Percentiles rank a stretch among this genome's conserved stretches.
These are phyloP conservation scores for Medakamo hakoo DNA, from an alignment of 139 green algal genomes.

Conservation along the genomic window DNA sequence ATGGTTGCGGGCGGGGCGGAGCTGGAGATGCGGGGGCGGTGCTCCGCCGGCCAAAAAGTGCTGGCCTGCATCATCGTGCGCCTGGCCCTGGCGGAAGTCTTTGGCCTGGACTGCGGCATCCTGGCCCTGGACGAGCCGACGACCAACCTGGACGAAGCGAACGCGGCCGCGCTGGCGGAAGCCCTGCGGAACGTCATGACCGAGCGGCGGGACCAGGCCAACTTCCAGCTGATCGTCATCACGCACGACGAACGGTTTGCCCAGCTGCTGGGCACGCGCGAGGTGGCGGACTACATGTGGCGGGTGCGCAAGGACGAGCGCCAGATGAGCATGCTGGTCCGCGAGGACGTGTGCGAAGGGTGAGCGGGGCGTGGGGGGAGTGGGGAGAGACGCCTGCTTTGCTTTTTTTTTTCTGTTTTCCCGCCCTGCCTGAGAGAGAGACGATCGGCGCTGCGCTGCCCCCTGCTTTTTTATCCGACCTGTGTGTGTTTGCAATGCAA, in stretches of 20 bases:
- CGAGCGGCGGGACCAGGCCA: slow-evolving; percentile 49
- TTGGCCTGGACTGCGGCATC: slow-evolving; percentile 97
- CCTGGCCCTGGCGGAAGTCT: slow-evolving; percentile 91
- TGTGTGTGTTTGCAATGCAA: neutral
- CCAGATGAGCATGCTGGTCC: slow-evolving; percentile 44
- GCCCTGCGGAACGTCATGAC: slow-evolving; percentile 66
- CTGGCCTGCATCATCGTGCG: slow-evolving; percentile 96
- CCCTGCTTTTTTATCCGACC: neutral
- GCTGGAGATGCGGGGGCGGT: slow-evolving; percentile 96
- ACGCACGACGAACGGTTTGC: slow-evolving; percentile 93
- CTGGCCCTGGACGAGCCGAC: slow-evolving; percentile 96
- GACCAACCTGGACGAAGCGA: slow-evolving; percentile 87
- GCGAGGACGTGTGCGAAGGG: no score
- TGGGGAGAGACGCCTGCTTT: no score
- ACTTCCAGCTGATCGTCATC: slow-evolving; percentile 99
- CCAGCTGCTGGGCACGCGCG: slow-evolving; percentile 42
- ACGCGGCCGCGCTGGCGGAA: slow-evolving; percentile 59
- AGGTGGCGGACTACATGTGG: slow-evolving; percentile 62
- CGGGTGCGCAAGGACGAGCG: slow-evolving; percentile 73
- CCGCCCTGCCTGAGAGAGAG: neutral
- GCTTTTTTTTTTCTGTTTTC: no score
- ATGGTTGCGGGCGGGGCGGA: slow-evolving; percentile 71
- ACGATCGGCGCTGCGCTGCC: no score
- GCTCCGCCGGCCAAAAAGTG: slow-evolving; percentile 91
- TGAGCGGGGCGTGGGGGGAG: no score